Base-by-base conservation (phyloP, 2,329 filamentous ascomycete genomes). In the Aspergillus sp. region DNA sequence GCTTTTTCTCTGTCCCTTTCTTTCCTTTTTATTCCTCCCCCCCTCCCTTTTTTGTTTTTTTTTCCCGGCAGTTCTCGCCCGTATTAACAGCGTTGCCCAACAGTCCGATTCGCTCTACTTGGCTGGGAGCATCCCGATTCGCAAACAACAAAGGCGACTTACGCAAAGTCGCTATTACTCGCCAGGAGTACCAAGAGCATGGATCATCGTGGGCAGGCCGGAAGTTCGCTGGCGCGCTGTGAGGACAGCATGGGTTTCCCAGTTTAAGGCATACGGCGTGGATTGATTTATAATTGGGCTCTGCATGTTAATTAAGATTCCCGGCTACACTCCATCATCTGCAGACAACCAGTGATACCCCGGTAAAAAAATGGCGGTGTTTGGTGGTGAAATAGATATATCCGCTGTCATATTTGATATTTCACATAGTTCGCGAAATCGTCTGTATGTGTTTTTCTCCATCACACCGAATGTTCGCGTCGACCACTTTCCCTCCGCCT, bases 141-240 rank as follows among this genome's bases (percentile, higher is more conserved):
- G 88, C 88, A 1, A 79, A 72, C 43, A 82, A 90, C 57, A 74
- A 75, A 38, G 76, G 85, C 35, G 73, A 73, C 43, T 53, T 94
- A 44, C 77, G 82, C 50, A 76, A 77, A 42, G 68, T 89, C 8
- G 77, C 81, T 2, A 86, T 96, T n/a, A 93, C 87, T 0, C 88
- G 86, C 62, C 79, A 86, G 51, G 88, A 98, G 62, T 98, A 98
- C 64, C 81, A 93, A 44, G 93, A 98, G 66, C 71, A 89, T 60
- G 93, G 93, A 6, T 80, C 78, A 46, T 73, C 71, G 1, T 91
- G 87, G 86, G 76, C 86, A 27, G 81, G 80, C 29, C 82, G 81
- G 58, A 87, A 80, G 60, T 93, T 94, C 62, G 73, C 71, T 9
- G 71, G 71, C 28, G 49, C 51, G 29, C 33, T 58, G 29, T 63